Evolutionary conservation across 352 stramenopile genomes (phyloP), one percentile per base, ranked within the genome.

Genomic region (Achlya hypogyna): DNA sequence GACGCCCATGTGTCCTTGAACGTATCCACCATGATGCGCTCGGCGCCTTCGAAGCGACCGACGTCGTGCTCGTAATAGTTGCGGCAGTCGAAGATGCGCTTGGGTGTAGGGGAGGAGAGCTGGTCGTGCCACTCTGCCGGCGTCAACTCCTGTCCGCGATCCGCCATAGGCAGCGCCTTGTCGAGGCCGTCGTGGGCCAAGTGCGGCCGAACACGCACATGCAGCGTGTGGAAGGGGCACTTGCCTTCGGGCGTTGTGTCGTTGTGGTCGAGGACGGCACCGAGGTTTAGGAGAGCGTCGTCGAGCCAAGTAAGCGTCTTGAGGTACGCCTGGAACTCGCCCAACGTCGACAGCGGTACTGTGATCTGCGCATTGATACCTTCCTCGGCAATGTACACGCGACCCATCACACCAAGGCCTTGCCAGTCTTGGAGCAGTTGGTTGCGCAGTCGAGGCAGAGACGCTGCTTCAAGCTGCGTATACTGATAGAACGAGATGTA

Each of bases 301-400:
- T 66, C 49, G 20, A 95, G 71, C 25, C 84, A 72, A 28, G 73
- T 72, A 29, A 91, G 71, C 3, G 65, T 69, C 22, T 76, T 68
- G 40, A 84, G 89, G 56, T 81, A 91, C 47, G 74, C 56, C 5
- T 78, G 71, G 74, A 96, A 96, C 31, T 79, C 74, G 14, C 75
- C 51, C 38, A 97, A 34, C 9, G 87, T 78, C 45, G 78, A 82
- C 38, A 84, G 83, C 1, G 95, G 93, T 29, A 98, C 77, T 40
- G 91, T 86, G 76, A 98, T 91, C 80, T 98, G 95, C 8, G 89
- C 95, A 78, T 98, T 98, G 51, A 98, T 81, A 22, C 93, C 95
- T 80, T 98, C 95, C 12, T 83, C 69, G 6, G 93, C 90, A 20
- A 98, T 89, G 74, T 98, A 98, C 16, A 98, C 82, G 56, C 87